Conservation (phyloP, 352 stramenopile species). For the Phytophthora sp. region DNA sequence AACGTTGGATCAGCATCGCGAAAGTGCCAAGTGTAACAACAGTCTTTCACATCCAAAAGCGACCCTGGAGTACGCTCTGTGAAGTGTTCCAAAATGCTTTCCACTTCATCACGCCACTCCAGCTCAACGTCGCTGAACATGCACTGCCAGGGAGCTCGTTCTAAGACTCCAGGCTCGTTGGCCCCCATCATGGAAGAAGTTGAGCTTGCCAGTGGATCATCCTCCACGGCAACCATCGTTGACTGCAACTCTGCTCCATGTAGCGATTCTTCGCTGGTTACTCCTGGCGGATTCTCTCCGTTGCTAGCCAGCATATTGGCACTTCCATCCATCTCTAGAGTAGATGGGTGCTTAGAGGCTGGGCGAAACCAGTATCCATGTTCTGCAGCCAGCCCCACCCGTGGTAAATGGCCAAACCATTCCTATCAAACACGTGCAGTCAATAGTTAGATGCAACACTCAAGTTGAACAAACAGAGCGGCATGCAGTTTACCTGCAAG, state of each 20-base stretch:
- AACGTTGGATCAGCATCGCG: slow-evolving; percentile 85
- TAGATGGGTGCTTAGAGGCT: slow-evolving; percentile 58
- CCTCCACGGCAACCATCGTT: slow-evolving; percentile 5
- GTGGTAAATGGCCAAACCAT: slow-evolving; percentile 84
- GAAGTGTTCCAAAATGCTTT: slow-evolving; percentile 87
- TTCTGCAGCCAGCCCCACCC: slow-evolving; percentile 78
- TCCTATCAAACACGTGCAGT: slow-evolving; percentile 45
- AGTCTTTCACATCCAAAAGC: slow-evolving; percentile 86
- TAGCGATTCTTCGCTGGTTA: slow-evolving; percentile 17
- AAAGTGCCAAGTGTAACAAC: slow-evolving; percentile 90
- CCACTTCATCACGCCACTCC: slow-evolving; percentile 77
- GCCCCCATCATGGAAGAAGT: slow-evolving; percentile 17
- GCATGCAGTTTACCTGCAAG: slow-evolving; percentile 44
- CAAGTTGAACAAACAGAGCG: neutral
- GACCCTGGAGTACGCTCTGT: slow-evolving; percentile 90
- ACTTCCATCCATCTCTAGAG: slow-evolving; percentile 13
- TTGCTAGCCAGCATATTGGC: neutral
- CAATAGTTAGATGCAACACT: slow-evolving; percentile 4
- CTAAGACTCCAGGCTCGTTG: slow-evolving; percentile 10
- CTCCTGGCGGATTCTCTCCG: slow-evolving; percentile 4
- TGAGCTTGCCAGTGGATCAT: slow-evolving; percentile 22
- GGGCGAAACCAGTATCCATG: slow-evolving; percentile 85
- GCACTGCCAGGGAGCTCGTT: slow-evolving; percentile 75
- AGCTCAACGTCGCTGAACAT: slow-evolving; percentile 87
- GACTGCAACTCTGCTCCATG: slow-evolving; percentile 7